These are phyloP conservation scores for Dendrostoma leiphaemia DNA, from an alignment of 2,329 filamentous ascomycete species.

Conservation along the genomic window DNA sequence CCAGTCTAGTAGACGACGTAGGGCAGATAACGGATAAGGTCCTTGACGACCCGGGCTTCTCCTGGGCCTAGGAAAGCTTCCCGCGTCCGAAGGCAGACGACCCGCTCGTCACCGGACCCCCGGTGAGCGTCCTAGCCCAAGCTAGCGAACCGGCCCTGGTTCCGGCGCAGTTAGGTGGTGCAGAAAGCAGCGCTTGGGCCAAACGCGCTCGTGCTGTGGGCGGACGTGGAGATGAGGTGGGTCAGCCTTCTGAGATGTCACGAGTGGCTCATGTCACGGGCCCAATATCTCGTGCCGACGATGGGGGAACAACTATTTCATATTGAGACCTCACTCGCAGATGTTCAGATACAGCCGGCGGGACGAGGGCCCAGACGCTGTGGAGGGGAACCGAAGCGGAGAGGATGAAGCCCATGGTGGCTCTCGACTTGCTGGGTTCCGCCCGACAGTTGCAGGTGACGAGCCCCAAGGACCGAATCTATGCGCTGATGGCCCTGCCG, in stretches of 20 bases:
- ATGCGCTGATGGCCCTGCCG: conserved; percentile 4
- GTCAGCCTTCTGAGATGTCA: not conserved
- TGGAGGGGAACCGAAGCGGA: not conserved
- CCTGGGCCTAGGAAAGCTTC: conserved; percentile 3
- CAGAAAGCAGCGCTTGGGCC: conserved; percentile 6
- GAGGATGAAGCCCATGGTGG: not conserved
- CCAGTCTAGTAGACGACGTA: not conserved
- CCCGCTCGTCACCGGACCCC: not conserved
- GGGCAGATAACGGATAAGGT: not conserved
- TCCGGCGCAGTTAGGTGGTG: conserved; percentile 3
- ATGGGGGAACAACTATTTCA: not conserved
- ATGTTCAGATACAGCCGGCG: too few species aligned
- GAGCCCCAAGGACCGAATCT: conserved; percentile 4
- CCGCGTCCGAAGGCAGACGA: not conserved
- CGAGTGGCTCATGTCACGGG: not conserved
- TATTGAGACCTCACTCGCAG: not conserved
- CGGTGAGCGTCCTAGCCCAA: not conserved
- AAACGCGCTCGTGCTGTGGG: not conserved
- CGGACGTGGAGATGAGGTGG: not conserved
- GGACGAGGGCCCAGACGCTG: not conserved
- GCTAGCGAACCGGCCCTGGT: not conserved
- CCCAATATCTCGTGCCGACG: too few species aligned
- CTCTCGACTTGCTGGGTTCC: not conserved
- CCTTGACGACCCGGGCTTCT: not conserved
- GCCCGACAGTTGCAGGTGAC: not conserved